Percentiles rank a stretch among this genome's conserved stretches.
These are phyloP conservation scores for Botrytis hyacinthi DNA, from an alignment of 2,329 filamentous ascomycete species.

Conservation along the genomic window DNA sequence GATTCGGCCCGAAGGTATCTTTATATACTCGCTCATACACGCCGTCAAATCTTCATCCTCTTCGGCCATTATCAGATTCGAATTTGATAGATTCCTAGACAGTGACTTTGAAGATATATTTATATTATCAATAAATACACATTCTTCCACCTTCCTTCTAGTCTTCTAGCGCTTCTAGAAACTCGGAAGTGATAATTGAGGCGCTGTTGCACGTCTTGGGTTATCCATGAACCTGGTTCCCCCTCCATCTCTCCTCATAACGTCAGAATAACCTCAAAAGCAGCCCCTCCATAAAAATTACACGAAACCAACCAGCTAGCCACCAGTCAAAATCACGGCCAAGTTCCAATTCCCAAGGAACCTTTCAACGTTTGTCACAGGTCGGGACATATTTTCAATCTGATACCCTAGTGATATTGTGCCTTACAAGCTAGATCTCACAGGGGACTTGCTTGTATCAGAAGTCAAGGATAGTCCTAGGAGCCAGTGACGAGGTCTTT, in stretches of 20 bases:
- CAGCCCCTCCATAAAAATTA: conserved; percentile 6
- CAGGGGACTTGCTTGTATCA: conserved; percentile 35
- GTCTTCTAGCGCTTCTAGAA: conserved; percentile 16
- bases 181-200: not conserved
- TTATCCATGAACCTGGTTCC: conserved; percentile 14
- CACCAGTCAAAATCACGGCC: not conserved
- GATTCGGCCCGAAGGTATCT: not conserved
- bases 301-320: not conserved
- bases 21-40: not conserved
- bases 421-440: conserved; percentile 30
- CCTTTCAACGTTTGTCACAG: conserved; percentile 20
- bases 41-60: not conserved
- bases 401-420: conserved; percentile 29
- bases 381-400: conserved; percentile 7
- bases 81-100: not conserved
- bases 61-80: not conserved
- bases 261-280: conserved; percentile 14
- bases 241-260: not conserved
- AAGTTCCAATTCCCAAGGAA: conserved; percentile 6
- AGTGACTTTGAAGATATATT: not conserved
- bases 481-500: conserved; percentile 31
- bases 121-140: not conserved
- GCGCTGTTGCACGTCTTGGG: not conserved
- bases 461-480: conserved; percentile 35
- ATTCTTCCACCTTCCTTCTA: not conserved